Evolutionary conservation across 129 eudicot species (phyloP), one percentile per base, ranked within the genome.

Genomic region (Arctium lappa): DNA sequence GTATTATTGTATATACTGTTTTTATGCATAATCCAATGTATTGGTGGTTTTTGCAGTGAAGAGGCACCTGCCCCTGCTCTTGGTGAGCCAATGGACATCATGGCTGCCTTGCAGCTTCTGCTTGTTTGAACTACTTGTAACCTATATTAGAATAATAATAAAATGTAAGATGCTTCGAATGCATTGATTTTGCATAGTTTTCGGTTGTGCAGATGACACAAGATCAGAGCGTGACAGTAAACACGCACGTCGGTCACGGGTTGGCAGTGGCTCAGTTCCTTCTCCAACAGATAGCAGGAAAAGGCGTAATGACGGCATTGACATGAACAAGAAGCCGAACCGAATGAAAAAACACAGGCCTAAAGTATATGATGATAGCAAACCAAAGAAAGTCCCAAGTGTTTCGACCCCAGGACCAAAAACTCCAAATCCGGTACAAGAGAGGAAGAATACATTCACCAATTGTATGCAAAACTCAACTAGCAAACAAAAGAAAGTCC

Each of bases 281-380:
- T 44, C 79, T 60, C 63, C 85, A 70, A 29, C 42, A 60, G 76
- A 72, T 12, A 70, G n/a, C 29, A 81, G 69, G 63, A 90, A 88
- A 66, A 88, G 90, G 86, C 80, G 75, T 76, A 86, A 73, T 22
- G 18, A 72, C 32, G 81, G 78, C 72, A 75, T 70, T 9, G 89
- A 83, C 50, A 15, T 75, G 84, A 86, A 89, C 69, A 86, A 86
- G 73, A 79, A 83, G 86, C 86, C 86, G 9, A 81, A 74, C 33
- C 78, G 79, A 65, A 60, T 77, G 84, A 88, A 90, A 73, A 88
- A 82, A 65, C 90, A 92, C 71, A 77, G 91, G 74, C 87, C 97
- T 72, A 88, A 88, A 72, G 48, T 89, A 46, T 83, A 77, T 2
- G 88, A 75, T 65, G 86, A 81, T 46, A 79, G 81, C 68, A 85